Evolutionary conservation across 768 basidiomycete species (phyloP), one percentile per base, ranked within the genome.

Genomic region (Hygrocybe coccinea): DNA sequence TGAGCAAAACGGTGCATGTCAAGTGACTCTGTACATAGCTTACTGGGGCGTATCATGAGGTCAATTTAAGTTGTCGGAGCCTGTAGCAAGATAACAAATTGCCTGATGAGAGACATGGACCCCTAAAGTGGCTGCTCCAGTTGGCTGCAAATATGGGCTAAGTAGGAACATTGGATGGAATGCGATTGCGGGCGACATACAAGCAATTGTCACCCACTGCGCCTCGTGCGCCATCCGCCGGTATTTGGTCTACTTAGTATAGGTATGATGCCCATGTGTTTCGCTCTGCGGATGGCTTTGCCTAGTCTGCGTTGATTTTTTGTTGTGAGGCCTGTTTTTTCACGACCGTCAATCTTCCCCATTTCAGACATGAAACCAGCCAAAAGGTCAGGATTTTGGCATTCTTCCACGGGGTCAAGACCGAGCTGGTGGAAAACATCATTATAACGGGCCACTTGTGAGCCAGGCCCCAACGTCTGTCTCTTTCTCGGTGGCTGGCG

Each of bases 211-310:
- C 25, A 21, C 4, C 34, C 12, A 37, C 50, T 11, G 3, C 19
- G 8, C 35, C 15, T n/a, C 35, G 11, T 51, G 17, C n/a, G 12
- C 50, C 15, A 51, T 4, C 22, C 19, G 14, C 37, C 48, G 6
- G 25, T 22, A 8, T 35, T 53, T 5, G 64, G 65, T 62, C 61
- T 73, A 65, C 77, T 77, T 61, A 78, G 74, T 15, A 74, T 60
- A 8, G 91, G 88, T 52, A 95, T 81, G 55, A 91, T 66, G 38
- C 95, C 95, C 89, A 95, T 94, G 79, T 86, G 86, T 72, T 87
- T 90, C 56, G 95, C 89, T 56, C 95, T 76, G 44, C 89, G 84
- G 56, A 97, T 86, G 43, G 93, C 89, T 71, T 92, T 92, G 56
- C 83, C 88, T 3, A 97, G 62, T 57, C 77, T 77, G 43, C 91